Evolutionary conservation across 2,329 filamentous ascomycete species (phyloP), one percentile per base, ranked within the genome.

Genomic region (Alternaria dauci): DNA sequence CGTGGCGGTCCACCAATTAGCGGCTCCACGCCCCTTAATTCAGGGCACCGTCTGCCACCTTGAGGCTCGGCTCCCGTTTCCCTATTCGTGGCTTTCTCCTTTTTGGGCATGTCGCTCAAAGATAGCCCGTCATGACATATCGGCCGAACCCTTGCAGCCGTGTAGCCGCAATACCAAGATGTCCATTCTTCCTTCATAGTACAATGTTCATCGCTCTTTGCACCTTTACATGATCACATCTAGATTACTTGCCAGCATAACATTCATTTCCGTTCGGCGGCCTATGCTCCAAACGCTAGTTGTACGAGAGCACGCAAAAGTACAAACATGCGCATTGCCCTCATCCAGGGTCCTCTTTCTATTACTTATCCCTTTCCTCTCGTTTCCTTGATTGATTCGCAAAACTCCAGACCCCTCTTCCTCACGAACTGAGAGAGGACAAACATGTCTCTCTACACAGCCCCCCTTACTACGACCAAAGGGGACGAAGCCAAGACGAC

Each of bases 381-480:
- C 23, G 23, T 50, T 8, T 11, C 0, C 32, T 38, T 50, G 20
- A 12, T 36, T 4, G 14, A 36, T 18, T 8, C 20, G 8, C 18
- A 34, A 28, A 11, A n/a, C 14, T n/a, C 46, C 46, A 38, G 12
- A 18, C 20, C 5, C 30, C 16, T 23, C 18, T 25, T 1, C 20
- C 5, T 18, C 8, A 48, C 18, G 20, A 42, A 42, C 20, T 25
- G 12, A 25, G 25, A 25, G 39, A 42, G 39, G 8, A 25, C 5
- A 12, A 42, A 25, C 12, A 42, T 42, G 39, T 16, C 39, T 20
- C 23, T 42, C 7, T 38, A 50, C 20, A 34, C 34, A 50, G 34
- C 46, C 32, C 46, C 46, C 46, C 46, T 50, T 36, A 50, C 46
- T 36, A 50, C 46, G 16, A 50, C 46, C 46, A 50, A 50, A 50